Base-by-base conservation (phyloP, 768 basidiomycete genomes). In the Omphalotus guepiniiformis region DNA sequence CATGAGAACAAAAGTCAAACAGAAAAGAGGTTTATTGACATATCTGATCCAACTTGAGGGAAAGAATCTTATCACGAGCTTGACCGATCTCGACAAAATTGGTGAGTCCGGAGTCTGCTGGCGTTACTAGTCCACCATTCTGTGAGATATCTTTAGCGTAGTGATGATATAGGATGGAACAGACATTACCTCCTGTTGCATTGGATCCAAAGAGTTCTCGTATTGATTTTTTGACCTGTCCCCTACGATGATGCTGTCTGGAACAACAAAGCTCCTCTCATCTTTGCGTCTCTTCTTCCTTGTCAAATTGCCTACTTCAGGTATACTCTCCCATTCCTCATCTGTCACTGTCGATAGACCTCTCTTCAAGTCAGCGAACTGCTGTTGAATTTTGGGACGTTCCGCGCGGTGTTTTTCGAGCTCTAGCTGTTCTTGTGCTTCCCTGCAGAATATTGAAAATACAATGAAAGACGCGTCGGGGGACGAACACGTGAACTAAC, bases 1-100 rank as follows among this genome's bases (percentile, higher is more conserved):
- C 25, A 3, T 27, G 34, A 41, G 11, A 30, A 27, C 18, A 15
- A 3, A 23, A 5, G 32, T 36, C 23, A 40, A 40, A n/a, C 39
- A 23, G 18, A 27, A 30, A n/a, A 16, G 30, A 35, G 6, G 2
- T 42, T 26, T 23, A 23, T 44, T 34, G 28, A 58, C 73, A 9
- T 51, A 87, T 90, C 71, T 96, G 93, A 62, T 98, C 96, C 2
- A 98, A 81, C 57, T 93, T 93, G 54, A 98, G 75, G 0, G 89
- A 90, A 1, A 98, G 69, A 27, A 98, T 90, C 65, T 90, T 94
- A 64, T 96, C 93, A 56, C 94, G 82, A 28, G 96, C 96, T 65
- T 95, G 90, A 40, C 96, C 94, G 61, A 98, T 95, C 65, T 95
- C 94, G 16, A 94, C 88, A 40, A 98, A 88, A 63, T 98, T 93